Evolutionary conservation across 805 yeast species (phyloP).

Genomic region (Candida lessepsii): DNA sequence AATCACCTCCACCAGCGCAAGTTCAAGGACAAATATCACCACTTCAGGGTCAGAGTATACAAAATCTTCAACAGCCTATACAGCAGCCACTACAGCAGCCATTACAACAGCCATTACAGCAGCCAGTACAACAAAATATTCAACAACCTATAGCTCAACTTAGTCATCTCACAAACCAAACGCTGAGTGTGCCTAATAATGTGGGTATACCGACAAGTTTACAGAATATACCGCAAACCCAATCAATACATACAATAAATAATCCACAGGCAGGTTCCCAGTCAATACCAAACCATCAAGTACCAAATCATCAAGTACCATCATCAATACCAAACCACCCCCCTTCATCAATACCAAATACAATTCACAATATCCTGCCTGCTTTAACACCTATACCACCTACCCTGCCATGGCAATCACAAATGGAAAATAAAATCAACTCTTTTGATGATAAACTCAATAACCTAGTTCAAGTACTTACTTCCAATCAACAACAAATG

Average conservation of each 20-base stretch:
- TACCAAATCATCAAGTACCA: no score
- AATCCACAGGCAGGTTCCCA: no score
- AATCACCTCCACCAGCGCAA: neutral
- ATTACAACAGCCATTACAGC: neutral
- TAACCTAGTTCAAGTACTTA: constrained; percentile 36
- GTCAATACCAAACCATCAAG: no score
- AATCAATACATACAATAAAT: no score
- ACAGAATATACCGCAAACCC: neutral
- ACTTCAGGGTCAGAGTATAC: neutral
- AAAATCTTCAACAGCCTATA: neutral
- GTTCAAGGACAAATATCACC: neutral
- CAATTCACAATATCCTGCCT: neutral
- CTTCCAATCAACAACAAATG: constrained; percentile 30
- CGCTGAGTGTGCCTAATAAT: neutral
- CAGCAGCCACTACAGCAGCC: neutral
- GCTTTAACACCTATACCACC: neutral
- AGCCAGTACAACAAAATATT: neutral
- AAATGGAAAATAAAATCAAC: constrained; percentile 34
- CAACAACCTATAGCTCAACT: no score
- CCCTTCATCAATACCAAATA: neutral
- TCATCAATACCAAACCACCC: no score
- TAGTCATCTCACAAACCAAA: no score
- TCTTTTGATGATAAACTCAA: constrained; percentile 38
- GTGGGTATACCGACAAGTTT: neutral
- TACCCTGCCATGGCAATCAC: constrained; percentile 27